Evolutionary conservation across 176 grass and related monocot genomes (phyloP).

Genomic region (Juncus effusus): DNA sequence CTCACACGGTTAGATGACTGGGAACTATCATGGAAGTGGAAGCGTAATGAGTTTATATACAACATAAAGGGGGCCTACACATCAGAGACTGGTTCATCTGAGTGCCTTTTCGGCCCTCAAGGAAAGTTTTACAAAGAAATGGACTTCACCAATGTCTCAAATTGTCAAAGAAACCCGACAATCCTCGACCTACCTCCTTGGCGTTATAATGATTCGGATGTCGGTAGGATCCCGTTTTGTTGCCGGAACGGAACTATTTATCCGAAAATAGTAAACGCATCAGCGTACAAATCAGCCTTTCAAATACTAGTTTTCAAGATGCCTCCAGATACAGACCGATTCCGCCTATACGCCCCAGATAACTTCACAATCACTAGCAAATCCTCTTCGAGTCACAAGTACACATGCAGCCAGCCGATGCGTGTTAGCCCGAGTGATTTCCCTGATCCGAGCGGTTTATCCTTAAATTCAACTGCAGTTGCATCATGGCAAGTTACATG

Average conservation of each 20-base stretch:
- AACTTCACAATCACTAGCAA: slow-evolving; percentile 49
- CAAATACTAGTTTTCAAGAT: slow-evolving; percentile 92
- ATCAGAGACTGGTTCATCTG: slow-evolving; percentile 10
- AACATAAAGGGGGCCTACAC: slow-evolving; percentile 69
- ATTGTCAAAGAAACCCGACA: slow-evolving; percentile 46
- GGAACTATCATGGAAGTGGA: slow-evolving; percentile 69
- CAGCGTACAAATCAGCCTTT: slow-evolving; percentile 61
- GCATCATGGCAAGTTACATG: slow-evolving; percentile 64
- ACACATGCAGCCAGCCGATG: slow-evolving; percentile 38
- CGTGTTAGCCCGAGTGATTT: slow-evolving; percentile 44
- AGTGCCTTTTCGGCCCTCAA: slow-evolving; percentile 56
- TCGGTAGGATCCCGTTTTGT: slow-evolving; percentile 47
- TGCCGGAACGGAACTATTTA: slow-evolving; percentile 80
- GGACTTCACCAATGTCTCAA: slow-evolving; percentile 68
- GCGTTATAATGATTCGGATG: slow-evolving; percentile 29
- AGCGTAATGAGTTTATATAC: slow-evolving; percentile 50
- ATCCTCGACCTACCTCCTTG: slow-evolving; percentile 48
- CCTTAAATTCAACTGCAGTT: slow-evolving; percentile 33
- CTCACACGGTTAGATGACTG: slow-evolving; percentile 63
- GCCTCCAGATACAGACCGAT: slow-evolving; percentile 60
- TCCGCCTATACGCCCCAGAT: slow-evolving; percentile 37
- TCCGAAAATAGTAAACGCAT: slow-evolving; percentile 52
- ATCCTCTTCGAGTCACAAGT: slow-evolving; percentile 44
- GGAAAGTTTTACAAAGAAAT: slow-evolving; percentile 43
- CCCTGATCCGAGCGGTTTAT: slow-evolving; percentile 51